phyloP scores from a whole-genome alignment of 202 grass and related monocot genomes.

The Dendrocalamus latiflorus region DNA sequence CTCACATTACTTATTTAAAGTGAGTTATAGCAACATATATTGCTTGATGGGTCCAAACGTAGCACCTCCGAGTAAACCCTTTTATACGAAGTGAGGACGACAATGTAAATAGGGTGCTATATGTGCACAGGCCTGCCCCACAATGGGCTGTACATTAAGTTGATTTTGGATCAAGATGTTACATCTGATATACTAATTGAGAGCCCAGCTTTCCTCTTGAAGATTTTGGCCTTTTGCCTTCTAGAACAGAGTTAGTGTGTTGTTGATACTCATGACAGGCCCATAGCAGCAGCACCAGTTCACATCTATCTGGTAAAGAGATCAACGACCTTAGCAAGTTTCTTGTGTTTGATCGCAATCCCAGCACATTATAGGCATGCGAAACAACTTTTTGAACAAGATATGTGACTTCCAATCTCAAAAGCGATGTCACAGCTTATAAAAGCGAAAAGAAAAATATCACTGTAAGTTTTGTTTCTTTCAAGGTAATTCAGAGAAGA shows the following conservation, averaged over 20 bases:
- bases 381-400: background rate
- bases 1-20: too few species aligned
- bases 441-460: background rate
- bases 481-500: background rate
- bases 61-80: too few species aligned
- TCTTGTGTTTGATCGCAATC: conserved; percentile 3
- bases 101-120: too few species aligned
- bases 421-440: conserved; percentile 1
- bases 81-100: too few species aligned
- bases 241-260: conserved; percentile 9
- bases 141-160: too few species aligned
- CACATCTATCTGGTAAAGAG: conserved; percentile 11
- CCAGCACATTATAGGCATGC: background rate
- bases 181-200: background rate
- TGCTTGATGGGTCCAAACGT: too few species aligned
- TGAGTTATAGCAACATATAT: too few species aligned
- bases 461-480: background rate
- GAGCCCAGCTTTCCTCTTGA: background rate
- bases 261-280: conserved; percentile 9
- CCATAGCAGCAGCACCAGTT: background rate
- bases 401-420: conserved; percentile 4
- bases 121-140: too few species aligned
- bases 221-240: background rate
- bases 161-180: too few species aligned
- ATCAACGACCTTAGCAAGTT: background rate